Percentiles rank a stretch among this genome's conserved stretches.
Conservation (phyloP, 176 grass and related monocot species). For the Guadua angustifolia region DNA sequence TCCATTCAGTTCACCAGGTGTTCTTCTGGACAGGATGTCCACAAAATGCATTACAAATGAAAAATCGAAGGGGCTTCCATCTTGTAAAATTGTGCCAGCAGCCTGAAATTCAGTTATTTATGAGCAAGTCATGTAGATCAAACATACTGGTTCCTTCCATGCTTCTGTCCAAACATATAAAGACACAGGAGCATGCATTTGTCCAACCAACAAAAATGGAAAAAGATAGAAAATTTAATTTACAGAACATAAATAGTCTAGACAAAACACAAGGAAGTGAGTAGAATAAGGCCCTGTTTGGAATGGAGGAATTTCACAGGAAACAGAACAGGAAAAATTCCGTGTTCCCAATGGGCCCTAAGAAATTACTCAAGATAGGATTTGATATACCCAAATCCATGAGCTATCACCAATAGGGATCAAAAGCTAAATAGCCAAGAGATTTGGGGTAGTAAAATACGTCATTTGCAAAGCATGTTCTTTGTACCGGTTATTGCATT, state of each 20-base stretch:
- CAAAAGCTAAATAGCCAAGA: constrained; percentile 18
- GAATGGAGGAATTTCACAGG: no score
- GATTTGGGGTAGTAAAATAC: not conserved
- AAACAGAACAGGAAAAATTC: no score
- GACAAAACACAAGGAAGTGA: constrained; percentile 10
- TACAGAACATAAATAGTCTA: not conserved
- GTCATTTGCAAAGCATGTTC: no score
- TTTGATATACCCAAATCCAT: constrained; percentile 11
- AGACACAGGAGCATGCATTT: not conserved
- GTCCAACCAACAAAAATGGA: not conserved
- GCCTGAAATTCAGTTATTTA: constrained; percentile 60
- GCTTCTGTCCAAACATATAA: constrained; percentile 26
- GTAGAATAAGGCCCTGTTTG: not conserved
- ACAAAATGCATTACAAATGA: constrained; percentile 85
- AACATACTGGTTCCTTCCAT: constrained; percentile 20
- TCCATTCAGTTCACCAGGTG: constrained; percentile 65
- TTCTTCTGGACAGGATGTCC: constrained; percentile 68
- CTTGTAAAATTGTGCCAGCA: constrained; percentile 75
- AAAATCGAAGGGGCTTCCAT: constrained; percentile 70
- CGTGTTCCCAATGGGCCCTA: no score
- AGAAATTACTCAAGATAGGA: constrained; percentile 6
- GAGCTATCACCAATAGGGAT: not conserved
- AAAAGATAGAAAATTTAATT: not conserved
- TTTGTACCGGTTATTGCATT: constrained; percentile 4
- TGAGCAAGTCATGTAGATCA: constrained; percentile 8